Conservation (phyloP, 345 rosid genomes). For the Eucalyptus cloeziana region DNA sequence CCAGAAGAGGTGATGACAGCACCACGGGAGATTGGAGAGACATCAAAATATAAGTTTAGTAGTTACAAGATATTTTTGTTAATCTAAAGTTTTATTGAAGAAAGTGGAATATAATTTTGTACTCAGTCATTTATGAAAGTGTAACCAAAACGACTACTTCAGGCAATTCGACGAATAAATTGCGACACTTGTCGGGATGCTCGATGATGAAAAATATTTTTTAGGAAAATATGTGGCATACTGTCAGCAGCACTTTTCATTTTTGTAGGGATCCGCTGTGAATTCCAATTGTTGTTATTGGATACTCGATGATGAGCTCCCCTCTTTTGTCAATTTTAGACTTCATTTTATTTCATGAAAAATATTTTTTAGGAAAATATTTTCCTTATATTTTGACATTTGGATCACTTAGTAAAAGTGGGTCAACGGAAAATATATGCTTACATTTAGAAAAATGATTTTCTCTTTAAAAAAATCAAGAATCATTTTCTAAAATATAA, state of each 20-base stretch:
- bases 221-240: conserved; percentile 11
- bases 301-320: not conserved
- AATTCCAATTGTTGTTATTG: not conserved
- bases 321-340: too few species aligned
- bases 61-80: not conserved
- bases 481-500: too few species aligned
- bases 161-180: not conserved
- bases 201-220: too few species aligned
- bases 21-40: not conserved
- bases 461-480: too few species aligned
- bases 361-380: too few species aligned
- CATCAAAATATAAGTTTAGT: not conserved
- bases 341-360: too few species aligned
- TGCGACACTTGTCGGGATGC: not conserved
- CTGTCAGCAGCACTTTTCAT: not conserved
- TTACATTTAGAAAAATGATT: too few species aligned
- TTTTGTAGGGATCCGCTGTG: not conserved
- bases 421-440: too few species aligned
- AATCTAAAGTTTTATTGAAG: not conserved
- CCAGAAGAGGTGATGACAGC: conserved; percentile 34
- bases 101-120: not conserved
- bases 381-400: too few species aligned
- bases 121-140: too few species aligned
- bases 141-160: not conserved
- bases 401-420: too few species aligned